phyloP scores from a whole-genome alignment of 2,329 filamentous ascomycete species.

The Ceratocystis huliohia region DNA sequence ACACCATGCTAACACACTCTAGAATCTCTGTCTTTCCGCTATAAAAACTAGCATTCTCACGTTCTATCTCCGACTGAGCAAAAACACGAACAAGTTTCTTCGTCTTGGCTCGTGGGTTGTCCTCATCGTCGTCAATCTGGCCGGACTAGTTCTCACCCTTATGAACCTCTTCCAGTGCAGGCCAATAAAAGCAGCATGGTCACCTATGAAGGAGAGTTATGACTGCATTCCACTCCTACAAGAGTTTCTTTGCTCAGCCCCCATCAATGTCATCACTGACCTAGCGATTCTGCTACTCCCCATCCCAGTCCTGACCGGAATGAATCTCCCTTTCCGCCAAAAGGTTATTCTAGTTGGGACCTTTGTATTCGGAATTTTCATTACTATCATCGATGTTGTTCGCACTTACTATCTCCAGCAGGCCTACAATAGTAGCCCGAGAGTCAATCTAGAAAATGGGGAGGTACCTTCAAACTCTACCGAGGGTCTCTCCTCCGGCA shows the following conservation, averaged over 20 bases:
- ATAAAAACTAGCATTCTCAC: constrained; percentile 87
- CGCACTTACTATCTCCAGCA: constrained; percentile 81
- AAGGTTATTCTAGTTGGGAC: constrained; percentile 79
- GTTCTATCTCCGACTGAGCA: constrained; percentile 76
- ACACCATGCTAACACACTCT: background rate
- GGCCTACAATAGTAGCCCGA: constrained; percentile 39
- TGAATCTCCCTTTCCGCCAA: constrained; percentile 72
- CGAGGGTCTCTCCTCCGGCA: constrained; percentile 38
- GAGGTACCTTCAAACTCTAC: constrained; percentile 24
- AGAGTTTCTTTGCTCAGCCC: constrained; percentile 61
- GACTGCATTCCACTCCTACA: constrained; percentile 46
- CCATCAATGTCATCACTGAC: constrained; percentile 85
- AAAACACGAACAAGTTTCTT: constrained; percentile 62
- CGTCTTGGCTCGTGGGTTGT: constrained; percentile 72
- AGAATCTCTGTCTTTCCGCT: constrained; percentile 82
- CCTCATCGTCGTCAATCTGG: constrained; percentile 62
- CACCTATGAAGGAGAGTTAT: constrained; percentile 27
- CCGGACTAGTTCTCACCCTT: constrained; percentile 67
- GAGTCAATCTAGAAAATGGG: constrained; percentile 28
- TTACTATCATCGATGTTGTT: constrained; percentile 76
- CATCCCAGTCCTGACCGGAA: constrained; percentile 74
- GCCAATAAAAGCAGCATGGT: constrained; percentile 60
- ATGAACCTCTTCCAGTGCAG: constrained; percentile 79
- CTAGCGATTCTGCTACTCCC: constrained; percentile 76
- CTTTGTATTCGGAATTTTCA: constrained; percentile 77